Conservation (phyloP, 2,329 filamentous ascomycete species). For the Cladophialophora exuberans region DNA sequence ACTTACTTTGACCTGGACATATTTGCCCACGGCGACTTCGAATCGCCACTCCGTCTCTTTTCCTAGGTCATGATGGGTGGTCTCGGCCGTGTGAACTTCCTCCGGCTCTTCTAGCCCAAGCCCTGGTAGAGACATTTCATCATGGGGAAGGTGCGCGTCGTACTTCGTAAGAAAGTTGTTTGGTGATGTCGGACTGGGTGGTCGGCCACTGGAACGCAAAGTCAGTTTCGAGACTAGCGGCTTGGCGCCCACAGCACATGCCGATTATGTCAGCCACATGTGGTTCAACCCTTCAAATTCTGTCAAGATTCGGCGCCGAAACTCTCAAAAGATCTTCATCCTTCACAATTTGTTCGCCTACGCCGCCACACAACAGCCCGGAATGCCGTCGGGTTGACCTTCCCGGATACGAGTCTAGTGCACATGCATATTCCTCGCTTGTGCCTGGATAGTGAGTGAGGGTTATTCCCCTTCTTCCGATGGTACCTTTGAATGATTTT, state of each 20-base stretch:
- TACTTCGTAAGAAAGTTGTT: background rate
- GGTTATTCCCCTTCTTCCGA: no score
- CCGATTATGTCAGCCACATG: no score
- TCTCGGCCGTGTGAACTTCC: constrained; percentile 43
- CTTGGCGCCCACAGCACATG: no score
- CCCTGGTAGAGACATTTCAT: constrained; percentile 71
- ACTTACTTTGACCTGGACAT: constrained; percentile 57
- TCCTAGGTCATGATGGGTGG: constrained; percentile 57
- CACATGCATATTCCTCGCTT: background rate
- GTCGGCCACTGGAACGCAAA: no score
- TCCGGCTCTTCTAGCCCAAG: constrained; percentile 70
- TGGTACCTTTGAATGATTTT: no score
- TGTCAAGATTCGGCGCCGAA: no score
- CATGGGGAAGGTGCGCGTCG: constrained; percentile 21
- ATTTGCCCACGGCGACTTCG: constrained; percentile 63
- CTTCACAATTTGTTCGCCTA: background rate
- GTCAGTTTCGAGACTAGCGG: background rate
- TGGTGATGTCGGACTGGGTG: no score
- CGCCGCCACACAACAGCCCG: no score
- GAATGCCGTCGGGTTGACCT: no score
- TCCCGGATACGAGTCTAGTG: background rate
- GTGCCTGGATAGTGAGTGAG: background rate
- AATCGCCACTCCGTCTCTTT: constrained; percentile 79
- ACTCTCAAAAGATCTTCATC: no score
- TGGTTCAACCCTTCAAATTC: no score